phyloP scores from a whole-genome alignment of 78 protist species.

The Guillardia theta region DNA sequence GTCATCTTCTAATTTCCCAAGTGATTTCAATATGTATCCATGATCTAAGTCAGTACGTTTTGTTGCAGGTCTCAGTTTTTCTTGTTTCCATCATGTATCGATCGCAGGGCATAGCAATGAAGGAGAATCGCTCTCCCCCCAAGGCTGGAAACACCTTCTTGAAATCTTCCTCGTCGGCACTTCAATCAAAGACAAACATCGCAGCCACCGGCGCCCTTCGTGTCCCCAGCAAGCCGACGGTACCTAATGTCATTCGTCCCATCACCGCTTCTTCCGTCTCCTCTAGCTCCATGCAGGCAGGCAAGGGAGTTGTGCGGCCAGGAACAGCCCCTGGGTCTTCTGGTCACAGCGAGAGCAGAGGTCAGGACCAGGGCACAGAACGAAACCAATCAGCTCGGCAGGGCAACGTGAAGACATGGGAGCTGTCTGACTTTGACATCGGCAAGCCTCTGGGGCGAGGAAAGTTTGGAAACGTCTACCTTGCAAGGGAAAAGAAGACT shows the following conservation, averaged over 20 bases:
- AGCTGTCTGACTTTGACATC: constrained; percentile 18
- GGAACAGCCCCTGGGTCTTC: background rate
- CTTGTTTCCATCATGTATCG: no score
- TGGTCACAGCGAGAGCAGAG: background rate
- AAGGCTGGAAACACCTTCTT: background rate
- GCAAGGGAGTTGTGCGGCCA: background rate
- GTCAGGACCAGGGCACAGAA: background rate
- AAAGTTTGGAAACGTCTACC: constrained; percentile 90
- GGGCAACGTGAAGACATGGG: background rate
- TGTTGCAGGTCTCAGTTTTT: no score
- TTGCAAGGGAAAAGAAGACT: constrained; percentile 88
- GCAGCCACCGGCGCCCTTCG: background rate
- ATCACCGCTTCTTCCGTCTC: background rate
- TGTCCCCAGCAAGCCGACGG: background rate
- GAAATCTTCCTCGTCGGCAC: background rate
- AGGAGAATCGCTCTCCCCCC: background rate
- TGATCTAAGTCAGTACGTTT: no score
- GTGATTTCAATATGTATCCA: no score
- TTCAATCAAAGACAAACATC: background rate
- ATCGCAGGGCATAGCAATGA: no score
- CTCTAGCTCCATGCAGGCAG: background rate
- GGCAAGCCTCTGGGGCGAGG: constrained; percentile 87
- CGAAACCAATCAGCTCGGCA: background rate
- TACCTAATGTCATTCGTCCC: no score
- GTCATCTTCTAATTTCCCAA: no score